These are phyloP conservation scores for Gracilaria vermiculophylla DNA, from an alignment of 23 red algal genomes.

Conservation along the genomic window DNA sequence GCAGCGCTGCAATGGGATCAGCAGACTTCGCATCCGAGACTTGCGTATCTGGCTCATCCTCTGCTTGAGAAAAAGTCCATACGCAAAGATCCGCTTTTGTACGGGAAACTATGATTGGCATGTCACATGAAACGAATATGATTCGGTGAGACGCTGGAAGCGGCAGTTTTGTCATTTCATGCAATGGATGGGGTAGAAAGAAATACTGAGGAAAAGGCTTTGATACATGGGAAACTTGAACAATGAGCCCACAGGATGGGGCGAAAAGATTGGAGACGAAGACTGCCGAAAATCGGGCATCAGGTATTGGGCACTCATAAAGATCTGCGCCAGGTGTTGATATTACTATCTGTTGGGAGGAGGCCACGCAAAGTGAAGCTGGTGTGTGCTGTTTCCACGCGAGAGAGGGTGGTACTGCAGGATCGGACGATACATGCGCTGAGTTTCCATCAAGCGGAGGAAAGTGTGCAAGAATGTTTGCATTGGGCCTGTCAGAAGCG, in stretches of 20 bases:
- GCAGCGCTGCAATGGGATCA: slow-evolving; percentile 3
- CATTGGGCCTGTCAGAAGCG: neutral
- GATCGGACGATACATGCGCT: neutral
- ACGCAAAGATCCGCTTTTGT: neutral
- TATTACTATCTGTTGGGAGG: neutral
- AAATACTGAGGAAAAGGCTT: neutral
- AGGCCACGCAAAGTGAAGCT: slow-evolving; percentile 7
- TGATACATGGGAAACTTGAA: neutral
- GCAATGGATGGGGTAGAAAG: slow-evolving; percentile 20
- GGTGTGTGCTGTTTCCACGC: neutral
- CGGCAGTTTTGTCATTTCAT: neutral
- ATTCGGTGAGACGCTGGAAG: slow-evolving; percentile 19
- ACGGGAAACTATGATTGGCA: slow-evolving; percentile 35
- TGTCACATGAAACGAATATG: slow-evolving; percentile 17
- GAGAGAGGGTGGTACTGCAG: neutral
- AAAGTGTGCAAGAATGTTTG: slow-evolving; percentile 4
- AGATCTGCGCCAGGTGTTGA: slow-evolving; percentile 8
- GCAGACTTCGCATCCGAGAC: neutral
- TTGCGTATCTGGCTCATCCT: slow-evolving; percentile 1
- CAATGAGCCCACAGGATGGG: slow-evolving; percentile 4
- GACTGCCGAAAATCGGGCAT: neutral
- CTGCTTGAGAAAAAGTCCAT: slow-evolving; percentile 18
- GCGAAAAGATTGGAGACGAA: slow-evolving; percentile 1
- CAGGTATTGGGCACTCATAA: slow-evolving; percentile 15
- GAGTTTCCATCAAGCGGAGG: slow-evolving; percentile 7